Conservation (phyloP, 176 grass and related monocot species). For the Paspalum vaginatum region DNA sequence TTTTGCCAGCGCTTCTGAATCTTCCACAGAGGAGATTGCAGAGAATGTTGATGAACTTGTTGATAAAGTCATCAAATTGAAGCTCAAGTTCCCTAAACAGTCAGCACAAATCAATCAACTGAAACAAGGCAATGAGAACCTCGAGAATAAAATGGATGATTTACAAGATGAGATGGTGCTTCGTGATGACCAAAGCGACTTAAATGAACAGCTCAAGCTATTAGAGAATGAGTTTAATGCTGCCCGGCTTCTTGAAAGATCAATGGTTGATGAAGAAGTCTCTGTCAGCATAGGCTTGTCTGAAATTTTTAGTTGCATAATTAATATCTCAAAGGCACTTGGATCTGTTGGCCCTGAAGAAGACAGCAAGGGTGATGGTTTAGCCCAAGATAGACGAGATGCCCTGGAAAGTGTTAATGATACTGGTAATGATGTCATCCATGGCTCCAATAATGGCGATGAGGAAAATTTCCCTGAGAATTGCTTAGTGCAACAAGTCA, state of each 20-base stretch:
- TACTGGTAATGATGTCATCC: constrained; percentile 26
- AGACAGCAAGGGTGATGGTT: constrained; percentile 3
- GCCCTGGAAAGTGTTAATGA: background rate
- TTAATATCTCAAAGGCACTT: constrained; percentile 59
- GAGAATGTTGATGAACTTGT: constrained; percentile 80
- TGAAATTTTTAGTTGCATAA: constrained; percentile 59
- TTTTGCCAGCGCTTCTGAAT: constrained; percentile 64
- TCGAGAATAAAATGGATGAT: constrained; percentile 56
- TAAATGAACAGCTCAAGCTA: constrained; percentile 56
- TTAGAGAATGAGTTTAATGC: constrained; percentile 61
- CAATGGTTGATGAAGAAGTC: constrained; percentile 55
- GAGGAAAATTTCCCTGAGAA: constrained; percentile 2
- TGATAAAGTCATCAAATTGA: constrained; percentile 70
- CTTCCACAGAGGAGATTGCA: constrained; percentile 64
- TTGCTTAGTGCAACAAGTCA: constrained; percentile 26
- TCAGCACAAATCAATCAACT: constrained; percentile 62
- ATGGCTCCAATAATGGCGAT: constrained; percentile 29
- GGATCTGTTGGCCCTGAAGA: constrained; percentile 32
- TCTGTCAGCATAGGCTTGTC: constrained; percentile 43
- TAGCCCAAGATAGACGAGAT: constrained; percentile 18
- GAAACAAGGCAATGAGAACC: constrained; percentile 57
- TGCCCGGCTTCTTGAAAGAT: constrained; percentile 52
- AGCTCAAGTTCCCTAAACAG: constrained; percentile 69
- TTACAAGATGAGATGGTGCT: constrained; percentile 65
- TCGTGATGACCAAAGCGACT: constrained; percentile 53